Evolutionary conservation across 495 filamentous ascomycete genomes (phyloP).

Genomic region (Astrothelium macrocarpum): DNA sequence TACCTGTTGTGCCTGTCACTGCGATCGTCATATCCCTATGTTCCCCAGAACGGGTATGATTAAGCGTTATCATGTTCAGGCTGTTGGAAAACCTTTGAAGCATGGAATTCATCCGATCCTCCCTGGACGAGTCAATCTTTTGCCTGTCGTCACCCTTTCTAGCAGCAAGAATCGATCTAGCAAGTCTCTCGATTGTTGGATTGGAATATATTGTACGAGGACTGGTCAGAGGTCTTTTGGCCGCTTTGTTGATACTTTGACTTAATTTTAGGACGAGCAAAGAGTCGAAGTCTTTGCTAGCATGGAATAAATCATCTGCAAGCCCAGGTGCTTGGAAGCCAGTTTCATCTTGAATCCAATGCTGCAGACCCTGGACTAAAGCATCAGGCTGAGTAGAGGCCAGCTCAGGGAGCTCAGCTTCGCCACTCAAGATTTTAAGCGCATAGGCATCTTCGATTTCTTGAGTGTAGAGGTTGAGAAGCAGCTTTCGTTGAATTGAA

Average conservation of each 20-base stretch:
- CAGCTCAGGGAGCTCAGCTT: not conserved
- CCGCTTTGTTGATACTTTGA: not conserved
- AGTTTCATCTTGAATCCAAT: not conserved
- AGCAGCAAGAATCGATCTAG: not conserved
- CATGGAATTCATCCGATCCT: not conserved
- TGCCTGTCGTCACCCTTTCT: not conserved
- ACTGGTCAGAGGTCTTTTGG: not conserved
- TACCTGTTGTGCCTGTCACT: slow-evolving; percentile 14
- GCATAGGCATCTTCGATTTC: slow-evolving; percentile 36
- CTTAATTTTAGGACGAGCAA: not conserved
- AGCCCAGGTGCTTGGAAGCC: not conserved
- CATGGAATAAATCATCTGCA: not conserved
- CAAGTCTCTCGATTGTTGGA: not conserved
- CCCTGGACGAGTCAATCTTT: not conserved
- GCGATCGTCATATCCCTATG: slow-evolving; percentile 11
- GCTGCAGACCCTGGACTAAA: not conserved
- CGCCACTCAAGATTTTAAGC: not conserved
- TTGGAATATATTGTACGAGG: not conserved
- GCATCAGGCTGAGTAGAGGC: not conserved
- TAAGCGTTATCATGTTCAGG: not conserved
- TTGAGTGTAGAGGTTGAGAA: slow-evolving; percentile 24
- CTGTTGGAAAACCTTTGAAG: not conserved
- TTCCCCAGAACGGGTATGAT: not conserved
- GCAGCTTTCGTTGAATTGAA: slow-evolving; percentile 33
- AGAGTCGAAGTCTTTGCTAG: slow-evolving; percentile 6